Conservation (phyloP, 352 stramenopile species). For the Elongisporangium senticosum region DNA sequence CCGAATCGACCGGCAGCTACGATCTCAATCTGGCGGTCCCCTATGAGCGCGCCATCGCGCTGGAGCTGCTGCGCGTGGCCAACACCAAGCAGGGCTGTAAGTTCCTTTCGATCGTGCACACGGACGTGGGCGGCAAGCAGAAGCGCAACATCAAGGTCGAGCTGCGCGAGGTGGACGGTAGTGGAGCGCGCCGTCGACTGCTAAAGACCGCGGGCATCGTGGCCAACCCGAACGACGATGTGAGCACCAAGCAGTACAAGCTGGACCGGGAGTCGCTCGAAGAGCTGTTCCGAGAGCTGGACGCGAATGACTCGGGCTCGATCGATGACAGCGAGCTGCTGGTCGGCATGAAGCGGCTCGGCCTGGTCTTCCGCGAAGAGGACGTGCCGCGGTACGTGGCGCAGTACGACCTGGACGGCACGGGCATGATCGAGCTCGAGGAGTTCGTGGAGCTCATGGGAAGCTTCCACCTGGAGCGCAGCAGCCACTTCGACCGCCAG, state of each 20-base stretch:
- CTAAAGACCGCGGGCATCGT: slow-evolving; percentile 70
- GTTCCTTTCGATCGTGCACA: slow-evolving; percentile 69
- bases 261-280: slow-evolving; percentile 46
- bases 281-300: slow-evolving; percentile 55
- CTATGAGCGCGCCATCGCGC: slow-evolving; percentile 63
- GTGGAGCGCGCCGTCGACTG: slow-evolving; percentile 32
- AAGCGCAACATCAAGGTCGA: slow-evolving; percentile 59
- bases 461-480: slow-evolving; percentile 49
- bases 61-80: slow-evolving; percentile 63
- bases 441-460: slow-evolving; percentile 77
- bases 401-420: slow-evolving; percentile 69
- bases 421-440: slow-evolving; percentile 65
- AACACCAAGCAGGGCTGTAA: slow-evolving; percentile 80
- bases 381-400: slow-evolving; percentile 60
- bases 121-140: slow-evolving; percentile 27
- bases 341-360: slow-evolving; percentile 42
- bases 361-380: slow-evolving; percentile 47
- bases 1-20: slow-evolving; percentile 66
- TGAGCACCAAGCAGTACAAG: slow-evolving; percentile 22
- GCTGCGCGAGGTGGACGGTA: slow-evolving; percentile 37
- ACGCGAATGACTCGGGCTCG: slow-evolving; percentile 59
- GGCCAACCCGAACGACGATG: slow-evolving; percentile 34
- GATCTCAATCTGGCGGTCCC: slow-evolving; percentile 72
- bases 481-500: slow-evolving; percentile 35
- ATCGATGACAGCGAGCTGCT: slow-evolving; percentile 58